These are phyloP conservation scores for Aspergillus bombycis DNA, from an alignment of 2,329 filamentous ascomycete genomes.

Conservation along the genomic window DNA sequence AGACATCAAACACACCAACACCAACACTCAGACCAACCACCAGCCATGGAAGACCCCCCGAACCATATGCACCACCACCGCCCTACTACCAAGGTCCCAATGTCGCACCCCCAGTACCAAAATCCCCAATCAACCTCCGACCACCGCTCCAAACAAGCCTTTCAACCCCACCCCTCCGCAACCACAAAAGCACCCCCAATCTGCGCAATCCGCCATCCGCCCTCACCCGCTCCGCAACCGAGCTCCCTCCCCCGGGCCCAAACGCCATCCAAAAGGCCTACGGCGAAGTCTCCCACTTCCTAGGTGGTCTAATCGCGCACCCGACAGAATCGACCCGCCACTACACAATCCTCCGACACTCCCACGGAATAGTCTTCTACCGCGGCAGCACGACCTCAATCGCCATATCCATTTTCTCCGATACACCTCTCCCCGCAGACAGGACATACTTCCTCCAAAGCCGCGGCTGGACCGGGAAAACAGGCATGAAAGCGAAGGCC, in stretches of 20 bases:
- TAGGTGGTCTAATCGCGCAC: constrained; percentile 65
- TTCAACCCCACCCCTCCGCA: not conserved
- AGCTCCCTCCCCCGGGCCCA: not conserved
- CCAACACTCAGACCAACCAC: not conserved
- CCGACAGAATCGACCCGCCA: constrained; percentile 68
- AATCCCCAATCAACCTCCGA: not conserved
- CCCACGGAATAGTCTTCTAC: constrained; percentile 66
- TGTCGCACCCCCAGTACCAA: not conserved
- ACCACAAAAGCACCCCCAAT: not conserved
- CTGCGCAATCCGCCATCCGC: not conserved
- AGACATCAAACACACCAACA: not conserved
- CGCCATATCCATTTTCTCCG: constrained; percentile 65
- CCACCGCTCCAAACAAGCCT: not conserved
- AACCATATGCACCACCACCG: not conserved
- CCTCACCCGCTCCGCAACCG: not conserved
- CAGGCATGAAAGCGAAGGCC: constrained; percentile 68
- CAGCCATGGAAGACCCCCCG: not conserved
- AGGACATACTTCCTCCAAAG: constrained; percentile 69
- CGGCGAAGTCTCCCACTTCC: constrained; percentile 65
- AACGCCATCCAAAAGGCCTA: constrained; percentile 38
- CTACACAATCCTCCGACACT: constrained; percentile 69
- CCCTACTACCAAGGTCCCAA: not conserved
- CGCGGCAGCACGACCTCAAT: constrained; percentile 66
- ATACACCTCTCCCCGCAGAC: constrained; percentile 58
- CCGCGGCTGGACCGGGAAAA: constrained; percentile 69